These are phyloP conservation scores for Chalciporus chontae DNA, from an alignment of 768 basidiomycete species.

Conservation along the genomic window DNA sequence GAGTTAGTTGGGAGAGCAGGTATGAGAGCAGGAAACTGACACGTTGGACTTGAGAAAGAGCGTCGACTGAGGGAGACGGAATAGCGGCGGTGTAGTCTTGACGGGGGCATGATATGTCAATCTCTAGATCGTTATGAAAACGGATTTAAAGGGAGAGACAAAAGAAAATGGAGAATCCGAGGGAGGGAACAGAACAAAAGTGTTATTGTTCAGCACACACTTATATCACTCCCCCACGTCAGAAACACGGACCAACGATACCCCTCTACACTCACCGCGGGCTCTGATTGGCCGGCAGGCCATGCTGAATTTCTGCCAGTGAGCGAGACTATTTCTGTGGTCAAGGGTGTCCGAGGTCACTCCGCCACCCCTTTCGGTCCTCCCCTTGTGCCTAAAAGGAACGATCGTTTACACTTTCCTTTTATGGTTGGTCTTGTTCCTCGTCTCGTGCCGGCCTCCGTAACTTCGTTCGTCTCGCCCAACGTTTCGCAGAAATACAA, in stretches of 20 bases:
- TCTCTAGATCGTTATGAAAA: background rate
- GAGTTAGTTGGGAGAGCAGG: background rate
- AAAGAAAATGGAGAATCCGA: constrained; percentile 8
- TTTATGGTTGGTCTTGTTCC: constrained; percentile 8
- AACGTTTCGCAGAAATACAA: too few relatives aligned
- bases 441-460: background rate
- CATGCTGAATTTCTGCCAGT: background rate
- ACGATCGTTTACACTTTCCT: constrained; percentile 4
- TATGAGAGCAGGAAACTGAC: background rate
- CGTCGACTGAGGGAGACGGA: constrained; percentile 35
- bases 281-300: background rate
- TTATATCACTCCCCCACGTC: constrained; percentile 19
- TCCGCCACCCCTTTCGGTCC: constrained; percentile 8
- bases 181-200: constrained; percentile 14
- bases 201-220: constrained; percentile 24
- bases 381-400: constrained; percentile 15
- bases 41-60: constrained; percentile 31
- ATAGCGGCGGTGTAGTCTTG: constrained; percentile 17
- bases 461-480: too few relatives aligned
- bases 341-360: too few relatives aligned
- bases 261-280: background rate
- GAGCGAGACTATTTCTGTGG: too few relatives aligned
- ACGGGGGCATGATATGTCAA: constrained; percentile 12
- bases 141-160: constrained; percentile 19
- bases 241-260: constrained; percentile 12